Percentiles rank a stretch among this genome's conserved stretches.
Conservation (phyloP, 169 alveolate genomes). For the Eimeria acervulina region DNA sequence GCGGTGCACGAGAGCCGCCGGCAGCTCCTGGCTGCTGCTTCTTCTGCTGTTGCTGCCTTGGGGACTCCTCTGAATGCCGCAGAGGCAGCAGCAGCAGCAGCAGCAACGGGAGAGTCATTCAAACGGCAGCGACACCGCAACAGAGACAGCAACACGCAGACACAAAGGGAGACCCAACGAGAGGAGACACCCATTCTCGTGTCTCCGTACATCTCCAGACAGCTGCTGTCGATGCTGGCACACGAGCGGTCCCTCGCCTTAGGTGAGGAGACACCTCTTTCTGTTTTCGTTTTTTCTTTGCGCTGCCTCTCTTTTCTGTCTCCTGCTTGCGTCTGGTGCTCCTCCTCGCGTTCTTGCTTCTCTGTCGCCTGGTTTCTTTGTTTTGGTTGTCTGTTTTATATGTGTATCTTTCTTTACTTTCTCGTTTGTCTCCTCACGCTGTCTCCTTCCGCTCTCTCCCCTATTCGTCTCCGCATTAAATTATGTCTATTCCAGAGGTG, state of each 20-base stretch:
- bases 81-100: constrained; percentile 62
- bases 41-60: constrained; percentile 53
- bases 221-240: constrained; percentile 9
- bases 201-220: neutral
- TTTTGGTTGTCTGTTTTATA: neutral
- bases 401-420: neutral
- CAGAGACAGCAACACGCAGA: neutral
- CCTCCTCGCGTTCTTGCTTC: neutral
- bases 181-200: neutral
- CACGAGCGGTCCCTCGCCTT: constrained; percentile 29
- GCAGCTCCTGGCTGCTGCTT: constrained; percentile 28
- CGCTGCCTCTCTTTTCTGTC: neutral
- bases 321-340: neutral
- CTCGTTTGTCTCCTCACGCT: neutral
- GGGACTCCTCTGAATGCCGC: neutral
- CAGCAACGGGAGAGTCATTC: constrained; percentile 12
- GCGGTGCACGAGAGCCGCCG: constrained; percentile 2
- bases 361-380: neutral
- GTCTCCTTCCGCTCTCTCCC: neutral
- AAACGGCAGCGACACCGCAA: neutral
- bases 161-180: neutral
- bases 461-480: neutral
- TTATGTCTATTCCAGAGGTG: neutral
- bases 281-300: neutral
- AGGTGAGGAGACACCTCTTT: neutral